phyloP scores from a whole-genome alignment of 177 flowering plant species.

The Vitis hybrid region DNA sequence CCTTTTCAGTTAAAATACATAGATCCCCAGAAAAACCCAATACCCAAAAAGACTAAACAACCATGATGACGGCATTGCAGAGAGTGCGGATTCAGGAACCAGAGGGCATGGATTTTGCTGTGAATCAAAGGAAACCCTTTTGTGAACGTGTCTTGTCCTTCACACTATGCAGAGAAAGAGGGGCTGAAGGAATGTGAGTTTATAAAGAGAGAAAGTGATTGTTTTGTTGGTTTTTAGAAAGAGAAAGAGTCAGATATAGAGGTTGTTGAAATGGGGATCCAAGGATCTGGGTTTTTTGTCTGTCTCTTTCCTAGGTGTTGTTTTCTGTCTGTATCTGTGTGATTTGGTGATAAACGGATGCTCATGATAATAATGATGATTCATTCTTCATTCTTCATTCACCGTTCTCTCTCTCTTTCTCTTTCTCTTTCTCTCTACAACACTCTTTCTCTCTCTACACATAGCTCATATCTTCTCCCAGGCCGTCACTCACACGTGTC shows the following conservation, averaged over 20 bases:
- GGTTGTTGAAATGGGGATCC: conserved; percentile 9
- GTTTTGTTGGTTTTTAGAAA: not conserved
- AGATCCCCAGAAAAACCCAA: conserved; percentile 11
- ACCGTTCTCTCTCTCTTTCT: not conserved
- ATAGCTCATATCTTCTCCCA: too few species aligned
- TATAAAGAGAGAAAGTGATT: conserved; percentile 4
- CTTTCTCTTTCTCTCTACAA: conserved; percentile 1
- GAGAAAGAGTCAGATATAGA: conserved; percentile 7
- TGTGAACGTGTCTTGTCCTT: conserved; percentile 28
- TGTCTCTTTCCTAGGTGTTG: conserved; percentile 8
- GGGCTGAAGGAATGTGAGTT: conserved; percentile 14
- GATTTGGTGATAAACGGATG: not conserved
- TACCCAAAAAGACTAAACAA: not conserved
- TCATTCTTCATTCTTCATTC: conserved; percentile 1
- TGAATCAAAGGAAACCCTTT: conserved; percentile 32
- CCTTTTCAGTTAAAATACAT: conserved; percentile 5
- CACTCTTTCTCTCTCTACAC: not conserved
- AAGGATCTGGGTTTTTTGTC: conserved; percentile 34
- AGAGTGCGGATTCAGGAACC: conserved; percentile 22
- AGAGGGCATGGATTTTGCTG: conserved; percentile 35
- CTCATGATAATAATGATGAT: conserved; percentile 1
- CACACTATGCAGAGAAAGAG: conserved; percentile 29
- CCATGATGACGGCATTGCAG: conserved; percentile 15
- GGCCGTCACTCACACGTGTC: too few species aligned
- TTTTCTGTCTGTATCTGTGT: not conserved